Evolutionary conservation across 139 green algal species (phyloP).

Genomic region (Chlamydomonas sp.): DNA sequence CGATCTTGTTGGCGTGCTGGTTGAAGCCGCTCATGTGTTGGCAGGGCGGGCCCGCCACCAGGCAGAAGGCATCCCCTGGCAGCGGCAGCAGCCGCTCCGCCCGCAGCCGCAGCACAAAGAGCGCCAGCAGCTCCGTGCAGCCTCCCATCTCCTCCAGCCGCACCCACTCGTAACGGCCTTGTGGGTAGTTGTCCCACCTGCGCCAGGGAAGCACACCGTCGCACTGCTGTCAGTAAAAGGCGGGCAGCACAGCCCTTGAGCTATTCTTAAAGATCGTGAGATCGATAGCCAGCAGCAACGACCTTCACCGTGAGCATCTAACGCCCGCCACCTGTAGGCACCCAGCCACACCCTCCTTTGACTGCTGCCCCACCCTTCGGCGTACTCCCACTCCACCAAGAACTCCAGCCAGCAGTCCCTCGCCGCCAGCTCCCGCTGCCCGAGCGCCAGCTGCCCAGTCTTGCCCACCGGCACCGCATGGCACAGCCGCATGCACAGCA

Average conservation of each 20-base stretch:
- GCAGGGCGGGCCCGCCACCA: conserved; percentile 1
- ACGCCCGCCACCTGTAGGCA: no score
- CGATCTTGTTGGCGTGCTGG: neutral
- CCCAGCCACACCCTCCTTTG: neutral
- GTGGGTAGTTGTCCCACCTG: neutral
- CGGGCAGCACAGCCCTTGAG: no score
- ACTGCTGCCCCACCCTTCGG: neutral
- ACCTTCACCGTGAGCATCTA: no score
- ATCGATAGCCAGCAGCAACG: no score
- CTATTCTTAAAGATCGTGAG: no score
- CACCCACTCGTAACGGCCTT: neutral
- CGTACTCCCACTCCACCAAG: neutral
- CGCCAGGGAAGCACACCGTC: neutral
- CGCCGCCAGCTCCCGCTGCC: neutral
- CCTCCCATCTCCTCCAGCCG: neutral
- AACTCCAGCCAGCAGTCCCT: conserved; percentile 22
- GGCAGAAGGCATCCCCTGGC: neutral
- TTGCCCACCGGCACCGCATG: no score
- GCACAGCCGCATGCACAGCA: no score
- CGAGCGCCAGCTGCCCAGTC: no score
- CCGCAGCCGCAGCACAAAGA: neutral
- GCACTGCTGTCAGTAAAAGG: no score
- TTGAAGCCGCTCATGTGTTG: conserved; percentile 8
- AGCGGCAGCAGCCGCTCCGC: conserved; percentile 2
- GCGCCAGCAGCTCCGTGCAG: neutral